Evolutionary conservation across 495 filamentous ascomycete genomes (phyloP).

Genomic region (Bathelium albidoporum): DNA sequence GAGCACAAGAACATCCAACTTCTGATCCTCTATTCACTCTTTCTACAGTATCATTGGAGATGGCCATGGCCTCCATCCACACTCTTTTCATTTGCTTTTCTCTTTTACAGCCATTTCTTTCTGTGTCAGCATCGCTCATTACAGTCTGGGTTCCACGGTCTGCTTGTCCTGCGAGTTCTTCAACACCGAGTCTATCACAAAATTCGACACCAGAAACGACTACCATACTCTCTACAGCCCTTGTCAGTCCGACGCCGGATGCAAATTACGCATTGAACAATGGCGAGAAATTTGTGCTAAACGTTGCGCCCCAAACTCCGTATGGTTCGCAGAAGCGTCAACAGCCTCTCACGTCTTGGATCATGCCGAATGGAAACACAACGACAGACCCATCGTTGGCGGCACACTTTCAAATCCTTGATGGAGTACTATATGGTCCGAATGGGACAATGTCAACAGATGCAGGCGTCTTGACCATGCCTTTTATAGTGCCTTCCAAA

Average conservation of each 20-base stretch:
- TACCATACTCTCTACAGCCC: slow-evolving; percentile 16
- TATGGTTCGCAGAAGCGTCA: slow-evolving; percentile 9
- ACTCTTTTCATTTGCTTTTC: slow-evolving; percentile 2
- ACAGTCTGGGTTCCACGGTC: neutral
- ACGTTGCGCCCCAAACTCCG: neutral
- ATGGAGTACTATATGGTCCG: slow-evolving; percentile 9
- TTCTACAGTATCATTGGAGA: neutral
- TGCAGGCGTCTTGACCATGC: neutral
- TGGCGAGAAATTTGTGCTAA: slow-evolving; percentile 18
- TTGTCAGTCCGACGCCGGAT: slow-evolving; percentile 12
- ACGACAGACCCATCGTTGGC: slow-evolving; percentile 14
- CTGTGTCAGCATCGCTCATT: neutral
- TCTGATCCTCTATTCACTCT: neutral
- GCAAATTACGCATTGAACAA: slow-evolving; percentile 12
- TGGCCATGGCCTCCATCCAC: neutral
- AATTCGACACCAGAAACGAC: neutral
- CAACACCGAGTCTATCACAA: neutral
- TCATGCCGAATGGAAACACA: slow-evolving; percentile 20
- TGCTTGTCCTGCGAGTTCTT: neutral
- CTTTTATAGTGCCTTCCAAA: slow-evolving; percentile 7
- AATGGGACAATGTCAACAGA: slow-evolving; percentile 12
- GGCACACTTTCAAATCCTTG: slow-evolving; percentile 10
- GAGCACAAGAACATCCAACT: neutral
- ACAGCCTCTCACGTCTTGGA: neutral
- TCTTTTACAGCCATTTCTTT: neutral